phyloP scores from a whole-genome alignment of 805 yeast genomes.

The Millerozyma miso region DNA sequence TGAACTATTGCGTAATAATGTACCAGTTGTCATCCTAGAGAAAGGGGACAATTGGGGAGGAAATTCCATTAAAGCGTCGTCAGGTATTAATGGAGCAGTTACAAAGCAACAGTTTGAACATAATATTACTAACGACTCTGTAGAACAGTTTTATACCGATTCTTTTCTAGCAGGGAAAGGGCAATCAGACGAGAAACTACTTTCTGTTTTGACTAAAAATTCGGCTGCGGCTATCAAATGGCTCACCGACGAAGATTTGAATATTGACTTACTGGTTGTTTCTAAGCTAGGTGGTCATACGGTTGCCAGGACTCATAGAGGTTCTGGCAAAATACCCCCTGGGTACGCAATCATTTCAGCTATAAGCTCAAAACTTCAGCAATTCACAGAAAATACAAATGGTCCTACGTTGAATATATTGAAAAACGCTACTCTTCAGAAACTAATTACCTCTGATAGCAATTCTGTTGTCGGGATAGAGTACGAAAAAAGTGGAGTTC shows the following conservation, averaged over 20 bases:
- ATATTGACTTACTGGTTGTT: conserved; percentile 28
- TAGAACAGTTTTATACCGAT: conserved; percentile 23
- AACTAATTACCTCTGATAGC: conserved; percentile 21
- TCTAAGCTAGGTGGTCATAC: conserved; percentile 40
- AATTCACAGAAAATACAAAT: conserved; percentile 16
- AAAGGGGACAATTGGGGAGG: conserved; percentile 51
- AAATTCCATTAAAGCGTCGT: conserved; percentile 57
- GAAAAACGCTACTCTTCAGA: conserved; percentile 12
- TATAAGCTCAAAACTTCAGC: conserved; percentile 34
- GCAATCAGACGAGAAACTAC: conserved; percentile 20
- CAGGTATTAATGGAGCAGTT: conserved; percentile 51
- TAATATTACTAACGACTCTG: conserved; percentile 19
- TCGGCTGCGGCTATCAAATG: conserved; percentile 31
- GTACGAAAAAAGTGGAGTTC: conserved; percentile 23
- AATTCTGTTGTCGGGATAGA: conserved; percentile 39
- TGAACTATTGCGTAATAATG: conserved; percentile 31
- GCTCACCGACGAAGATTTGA: conserved; percentile 21
- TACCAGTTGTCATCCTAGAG: conserved; percentile 45
- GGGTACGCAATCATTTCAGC: conserved; percentile 55
- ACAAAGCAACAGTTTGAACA: conserved; percentile 21
- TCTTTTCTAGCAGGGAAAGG: conserved; percentile 32
- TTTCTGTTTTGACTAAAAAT: conserved; percentile 18
- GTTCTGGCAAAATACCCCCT: conserved; percentile 47
- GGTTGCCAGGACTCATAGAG: conserved; percentile 36
- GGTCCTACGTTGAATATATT: conserved; percentile 15